Conservation (phyloP, 1,284 basidiomycete species). For the Peniophora sp. region DNA sequence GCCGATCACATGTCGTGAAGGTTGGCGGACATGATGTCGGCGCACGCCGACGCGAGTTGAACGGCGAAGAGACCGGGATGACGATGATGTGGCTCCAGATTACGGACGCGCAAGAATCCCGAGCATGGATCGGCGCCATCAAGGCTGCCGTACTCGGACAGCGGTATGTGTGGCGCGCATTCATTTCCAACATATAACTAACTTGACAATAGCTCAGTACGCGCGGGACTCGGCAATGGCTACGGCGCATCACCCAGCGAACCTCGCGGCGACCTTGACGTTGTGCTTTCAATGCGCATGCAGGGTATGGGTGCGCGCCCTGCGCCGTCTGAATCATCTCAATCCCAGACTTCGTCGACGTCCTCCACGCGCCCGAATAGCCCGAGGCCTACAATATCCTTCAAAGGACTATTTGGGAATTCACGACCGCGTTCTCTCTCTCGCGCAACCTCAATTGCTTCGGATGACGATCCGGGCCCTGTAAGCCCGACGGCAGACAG, state of each 20-base stretch:
- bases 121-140: conserved; percentile 66
- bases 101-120: conserved; percentile 47
- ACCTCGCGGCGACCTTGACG: conserved; percentile 70
- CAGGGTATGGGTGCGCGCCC: conserved; percentile 38
- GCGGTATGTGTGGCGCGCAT: conserved; percentile 32
- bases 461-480: conserved; percentile 43
- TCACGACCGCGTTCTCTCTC: conserved; percentile 42
- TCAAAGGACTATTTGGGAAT: conserved; percentile 52
- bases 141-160: conserved; percentile 65
- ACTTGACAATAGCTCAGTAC: conserved; percentile 40
- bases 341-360: conserved; percentile 2
- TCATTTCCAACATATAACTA: conserved; percentile 4
- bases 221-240: conserved; percentile 52
- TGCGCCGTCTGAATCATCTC: conserved; percentile 3
- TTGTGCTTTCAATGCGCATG: conserved; percentile 70
- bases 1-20: conserved; percentile 56
- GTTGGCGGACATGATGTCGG: conserved; percentile 57
- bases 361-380: conserved; percentile 16
- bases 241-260: conserved; percentile 37
- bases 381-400: conserved; percentile 32
- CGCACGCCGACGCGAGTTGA: conserved; percentile 35
- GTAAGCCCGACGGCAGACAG: conserved; percentile 38
- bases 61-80: conserved; percentile 37
- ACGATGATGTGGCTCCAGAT: conserved; percentile 68
- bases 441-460: conserved; percentile 45